Evolutionary conservation across 805 yeast species (phyloP).

Genomic region (Schizosaccharomyces osmophilus): DNA sequence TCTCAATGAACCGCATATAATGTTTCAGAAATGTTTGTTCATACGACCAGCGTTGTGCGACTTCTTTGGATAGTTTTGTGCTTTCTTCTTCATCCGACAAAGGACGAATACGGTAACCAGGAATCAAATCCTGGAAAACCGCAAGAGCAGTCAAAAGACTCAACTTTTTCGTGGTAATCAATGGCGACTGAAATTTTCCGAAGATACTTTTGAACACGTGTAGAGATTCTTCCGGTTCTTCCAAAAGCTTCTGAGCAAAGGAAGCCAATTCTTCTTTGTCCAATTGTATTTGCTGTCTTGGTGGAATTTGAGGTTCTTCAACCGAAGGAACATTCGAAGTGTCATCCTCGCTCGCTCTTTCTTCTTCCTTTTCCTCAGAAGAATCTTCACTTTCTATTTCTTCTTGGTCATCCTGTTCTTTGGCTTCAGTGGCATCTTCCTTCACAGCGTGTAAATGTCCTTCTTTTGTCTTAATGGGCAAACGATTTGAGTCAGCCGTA

Average conservation of each 20-base stretch:
- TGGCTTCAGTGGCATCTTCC: not conserved
- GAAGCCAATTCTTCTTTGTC: not conserved
- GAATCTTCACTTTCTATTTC: not conserved
- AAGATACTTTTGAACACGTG: not conserved
- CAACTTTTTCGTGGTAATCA: constrained; percentile 19
- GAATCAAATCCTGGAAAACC: constrained; percentile 63
- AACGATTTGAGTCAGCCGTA: not conserved
- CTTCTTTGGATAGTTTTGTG: constrained; percentile 65
- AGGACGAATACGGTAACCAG: constrained; percentile 68
- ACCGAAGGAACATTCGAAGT: not conserved
- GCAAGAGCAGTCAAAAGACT: constrained; percentile 61
- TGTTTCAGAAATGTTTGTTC: constrained; percentile 54
- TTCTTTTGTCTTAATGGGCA: not conserved
- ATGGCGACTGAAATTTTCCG: not conserved
- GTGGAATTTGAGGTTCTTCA: not conserved
- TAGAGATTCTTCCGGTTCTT: not conserved
- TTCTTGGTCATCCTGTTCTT: not conserved
- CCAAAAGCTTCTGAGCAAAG: not conserved
- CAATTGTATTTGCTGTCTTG: not conserved
- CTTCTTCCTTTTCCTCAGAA: not conserved
- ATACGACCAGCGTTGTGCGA: constrained; percentile 48
- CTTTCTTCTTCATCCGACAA: constrained; percentile 55
- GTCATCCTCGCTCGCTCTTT: not conserved
- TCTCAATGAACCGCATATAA: constrained; percentile 42
- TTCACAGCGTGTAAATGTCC: not conserved